Conservation (phyloP, 345 rosid genomes). For the Salix purpurea region DNA sequence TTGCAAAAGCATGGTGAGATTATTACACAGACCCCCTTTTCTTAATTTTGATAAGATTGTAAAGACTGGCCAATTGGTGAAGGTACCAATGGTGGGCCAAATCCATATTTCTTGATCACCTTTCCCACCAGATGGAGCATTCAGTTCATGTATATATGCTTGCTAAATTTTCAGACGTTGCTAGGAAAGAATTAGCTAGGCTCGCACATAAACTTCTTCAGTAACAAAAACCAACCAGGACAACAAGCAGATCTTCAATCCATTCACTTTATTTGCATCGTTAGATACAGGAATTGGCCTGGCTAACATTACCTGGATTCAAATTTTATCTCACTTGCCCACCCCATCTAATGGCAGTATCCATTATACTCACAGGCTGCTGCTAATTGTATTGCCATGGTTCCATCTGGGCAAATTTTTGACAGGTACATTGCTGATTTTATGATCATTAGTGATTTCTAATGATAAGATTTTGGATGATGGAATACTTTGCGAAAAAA, state of each 20-base stretch:
- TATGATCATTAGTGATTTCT: background rate
- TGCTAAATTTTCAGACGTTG: background rate
- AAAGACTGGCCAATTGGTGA: constrained; percentile 3
- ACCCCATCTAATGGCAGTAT: constrained; percentile 1
- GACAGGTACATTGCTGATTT: constrained; percentile 51
- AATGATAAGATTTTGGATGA: background rate
- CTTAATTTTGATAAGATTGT: background rate
- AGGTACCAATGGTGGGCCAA: constrained; percentile 66
- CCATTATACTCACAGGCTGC: constrained; percentile 53
- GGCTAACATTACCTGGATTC: background rate
- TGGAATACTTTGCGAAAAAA: background rate
- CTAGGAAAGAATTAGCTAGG: background rate
- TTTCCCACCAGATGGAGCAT: background rate
- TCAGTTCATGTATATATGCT: background rate
- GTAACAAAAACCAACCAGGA: no score
- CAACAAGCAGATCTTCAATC: no score
- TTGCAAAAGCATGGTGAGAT: constrained; percentile 99
- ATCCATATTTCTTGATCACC: no score
- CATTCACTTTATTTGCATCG: background rate
- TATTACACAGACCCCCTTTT: constrained; percentile 34
- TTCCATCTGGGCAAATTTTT: constrained; percentile 89
- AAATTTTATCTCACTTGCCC: background rate
- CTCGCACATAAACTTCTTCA: background rate
- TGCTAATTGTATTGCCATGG: constrained; percentile 92
- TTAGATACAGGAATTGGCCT: background rate